Conservation (phyloP, 2,329 filamentous ascomycete species). For the Beauveria sp. region DNA sequence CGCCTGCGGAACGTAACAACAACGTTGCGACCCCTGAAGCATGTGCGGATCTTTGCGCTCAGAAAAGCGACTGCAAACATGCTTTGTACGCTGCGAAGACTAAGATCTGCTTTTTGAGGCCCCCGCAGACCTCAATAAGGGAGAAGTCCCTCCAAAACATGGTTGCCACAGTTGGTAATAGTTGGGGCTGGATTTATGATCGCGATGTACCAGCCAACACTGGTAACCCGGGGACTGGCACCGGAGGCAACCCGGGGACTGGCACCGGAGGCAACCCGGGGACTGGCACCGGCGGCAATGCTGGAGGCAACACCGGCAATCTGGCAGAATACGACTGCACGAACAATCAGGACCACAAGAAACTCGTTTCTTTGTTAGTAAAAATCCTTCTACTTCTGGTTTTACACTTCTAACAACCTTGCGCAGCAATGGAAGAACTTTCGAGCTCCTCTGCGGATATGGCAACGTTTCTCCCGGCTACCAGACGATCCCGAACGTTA, state of each 20-base stretch:
- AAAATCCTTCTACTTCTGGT: neutral
- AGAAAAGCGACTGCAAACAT: neutral
- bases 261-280: too few species aligned
- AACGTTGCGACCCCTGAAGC: neutral
- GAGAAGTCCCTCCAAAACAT: neutral
- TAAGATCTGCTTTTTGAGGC: neutral
- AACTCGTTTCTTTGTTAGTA: neutral
- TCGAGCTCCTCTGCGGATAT: neutral
- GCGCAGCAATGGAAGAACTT: neutral
- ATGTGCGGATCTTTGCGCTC: neutral
- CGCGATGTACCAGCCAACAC: neutral
- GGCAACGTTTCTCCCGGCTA: neutral
- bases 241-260: too few species aligned
- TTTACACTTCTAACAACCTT: neutral
- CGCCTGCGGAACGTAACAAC: neutral
- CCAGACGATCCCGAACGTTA: neutral
- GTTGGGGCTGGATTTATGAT: neutral
- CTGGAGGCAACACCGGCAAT: too few species aligned
- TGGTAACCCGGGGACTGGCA: too few species aligned
- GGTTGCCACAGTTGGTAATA: neutral
- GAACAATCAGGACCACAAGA: neutral
- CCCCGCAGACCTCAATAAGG: neutral
- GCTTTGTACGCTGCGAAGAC: neutral
- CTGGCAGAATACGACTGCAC: neutral
- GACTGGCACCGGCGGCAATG: too few species aligned